Base-by-base conservation (phyloP, 345 rosid genomes). In the Dipteronia sinensis region DNA sequence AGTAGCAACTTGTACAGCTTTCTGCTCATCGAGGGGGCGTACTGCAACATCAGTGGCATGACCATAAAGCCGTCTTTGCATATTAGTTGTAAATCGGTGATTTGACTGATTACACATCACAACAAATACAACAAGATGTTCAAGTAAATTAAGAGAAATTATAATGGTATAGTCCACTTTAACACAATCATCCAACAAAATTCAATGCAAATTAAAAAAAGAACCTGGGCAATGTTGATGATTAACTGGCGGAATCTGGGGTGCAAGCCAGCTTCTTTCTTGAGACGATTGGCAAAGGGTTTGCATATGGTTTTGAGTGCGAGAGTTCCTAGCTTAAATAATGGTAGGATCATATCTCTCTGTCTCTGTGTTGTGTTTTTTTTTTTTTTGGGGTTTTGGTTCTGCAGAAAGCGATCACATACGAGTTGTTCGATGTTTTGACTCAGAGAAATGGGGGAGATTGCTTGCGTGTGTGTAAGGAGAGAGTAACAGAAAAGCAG, bases 1-100 rank as follows among this genome's bases (percentile, higher is more conserved):
- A 2, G 93, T 91, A 72, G 98, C 93, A 75, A 89, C 94, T 75
- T 93, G 97, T 75, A 94, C 88, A 76, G 98, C 98, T 83, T 89
- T 88, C 83, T 91, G 97, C 88, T 90, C 95, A 67, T 94, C 71
- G 75, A 92, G 76, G 34, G 98, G 98, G 17, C 89, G 92, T 55
- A 94, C 89, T 20, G 83, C 87, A 42, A 90, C 97, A 88, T 90
- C 86, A 31, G 89, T 85, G 27, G 89, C 82, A 78, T 80, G 91
- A 38, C 97, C 94, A 70, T 91, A 88, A 40, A 89, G 86, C 2
- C 85, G 87, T 68, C 97, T 93, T 83, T 93, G 98, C 82, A 94
- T 73, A 65, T 29, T 88, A 2, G 94, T 93, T 2, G 90, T 84
- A 31, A 89, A 88, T 76, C 90, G 84, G 76, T 94, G 97, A 86